These are phyloP conservation scores for Candida nemodendra DNA, from an alignment of 805 yeast species.

Conservation along the genomic window DNA sequence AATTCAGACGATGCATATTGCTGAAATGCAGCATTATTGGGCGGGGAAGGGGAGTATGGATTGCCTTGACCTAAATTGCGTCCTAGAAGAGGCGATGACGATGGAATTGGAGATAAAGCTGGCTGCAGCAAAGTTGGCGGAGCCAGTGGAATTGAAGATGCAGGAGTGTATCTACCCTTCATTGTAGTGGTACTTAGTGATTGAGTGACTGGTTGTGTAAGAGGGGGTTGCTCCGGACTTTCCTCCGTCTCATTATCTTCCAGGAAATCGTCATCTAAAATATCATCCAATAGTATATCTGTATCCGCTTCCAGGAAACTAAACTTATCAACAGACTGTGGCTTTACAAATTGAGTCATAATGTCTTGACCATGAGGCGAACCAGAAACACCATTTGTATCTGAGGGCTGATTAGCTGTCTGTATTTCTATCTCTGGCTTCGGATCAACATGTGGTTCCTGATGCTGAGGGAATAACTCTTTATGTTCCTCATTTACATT, in stretches of 20 bases:
- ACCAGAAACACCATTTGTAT: too few relatives aligned
- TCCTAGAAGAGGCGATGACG: too few relatives aligned
- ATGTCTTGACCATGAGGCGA: too few relatives aligned
- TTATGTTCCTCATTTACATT: background rate
- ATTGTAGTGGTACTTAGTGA: too few relatives aligned
- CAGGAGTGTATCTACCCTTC: background rate
- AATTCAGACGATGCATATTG: background rate
- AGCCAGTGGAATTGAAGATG: background rate
- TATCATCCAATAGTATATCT: constrained; percentile 37
- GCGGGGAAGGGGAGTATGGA: constrained; percentile 1
- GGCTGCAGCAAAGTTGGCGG: background rate
- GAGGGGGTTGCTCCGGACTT: constrained; percentile 1
- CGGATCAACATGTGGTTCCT: too few relatives aligned
- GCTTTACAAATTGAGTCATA: too few relatives aligned
- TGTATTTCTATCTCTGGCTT: too few relatives aligned
- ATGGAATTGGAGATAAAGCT: background rate
- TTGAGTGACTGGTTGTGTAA: background rate
- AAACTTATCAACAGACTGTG: constrained; percentile 36
- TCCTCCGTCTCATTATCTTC: constrained; percentile 24
- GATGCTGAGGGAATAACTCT: too few relatives aligned
- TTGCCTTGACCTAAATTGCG: background rate
- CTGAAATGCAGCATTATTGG: too few relatives aligned
- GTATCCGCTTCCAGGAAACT: constrained; percentile 44
- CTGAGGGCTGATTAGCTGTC: too few relatives aligned
- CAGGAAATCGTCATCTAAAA: constrained; percentile 39